A percentile compares a stretch with the other conserved stretches of the same genome.
phyloP scores from a whole-genome alignment of 176 grass and related monocot species.

The Tillandsia fasciculata region DNA sequence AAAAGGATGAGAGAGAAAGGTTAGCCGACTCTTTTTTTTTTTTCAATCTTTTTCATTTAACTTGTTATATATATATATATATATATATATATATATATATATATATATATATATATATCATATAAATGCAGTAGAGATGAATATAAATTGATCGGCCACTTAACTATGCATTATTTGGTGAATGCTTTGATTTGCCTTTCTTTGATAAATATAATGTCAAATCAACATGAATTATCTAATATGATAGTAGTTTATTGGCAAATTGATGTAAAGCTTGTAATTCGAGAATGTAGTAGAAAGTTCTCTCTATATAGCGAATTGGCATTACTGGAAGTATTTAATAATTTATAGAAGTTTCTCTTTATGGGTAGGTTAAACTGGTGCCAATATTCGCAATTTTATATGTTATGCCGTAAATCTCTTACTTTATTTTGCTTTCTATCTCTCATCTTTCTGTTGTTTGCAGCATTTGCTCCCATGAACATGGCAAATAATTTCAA shows the following conservation, averaged over 20 bases:
- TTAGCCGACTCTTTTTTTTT: constrained; percentile 23
- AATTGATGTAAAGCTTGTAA: not conserved
- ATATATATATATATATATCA: no score
- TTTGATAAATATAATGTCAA: not conserved
- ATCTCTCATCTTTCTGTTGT: not conserved
- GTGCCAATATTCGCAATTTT: not conserved
- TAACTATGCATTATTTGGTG: no score
- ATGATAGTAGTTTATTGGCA: not conserved
- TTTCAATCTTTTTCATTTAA: not conserved
- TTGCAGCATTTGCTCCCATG: constrained; percentile 41
- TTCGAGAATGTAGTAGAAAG: not conserved
- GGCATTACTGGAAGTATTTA: not conserved
- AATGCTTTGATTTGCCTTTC: no score
- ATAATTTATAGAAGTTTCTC: no score
- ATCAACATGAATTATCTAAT: not conserved
- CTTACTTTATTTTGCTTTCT: not conserved
- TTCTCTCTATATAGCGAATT: not conserved
- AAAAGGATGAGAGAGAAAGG: constrained; percentile 79
- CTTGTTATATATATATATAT: not conserved
- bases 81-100: no score
- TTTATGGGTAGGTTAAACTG: not conserved
- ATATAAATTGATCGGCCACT: not conserved
- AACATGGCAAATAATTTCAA: constrained; percentile 8
- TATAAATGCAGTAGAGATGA: not conserved
- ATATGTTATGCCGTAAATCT: not conserved